Conservation (phyloP, 2,329 filamentous ascomycete genomes). For the Sclerotiophoma versabilis region DNA sequence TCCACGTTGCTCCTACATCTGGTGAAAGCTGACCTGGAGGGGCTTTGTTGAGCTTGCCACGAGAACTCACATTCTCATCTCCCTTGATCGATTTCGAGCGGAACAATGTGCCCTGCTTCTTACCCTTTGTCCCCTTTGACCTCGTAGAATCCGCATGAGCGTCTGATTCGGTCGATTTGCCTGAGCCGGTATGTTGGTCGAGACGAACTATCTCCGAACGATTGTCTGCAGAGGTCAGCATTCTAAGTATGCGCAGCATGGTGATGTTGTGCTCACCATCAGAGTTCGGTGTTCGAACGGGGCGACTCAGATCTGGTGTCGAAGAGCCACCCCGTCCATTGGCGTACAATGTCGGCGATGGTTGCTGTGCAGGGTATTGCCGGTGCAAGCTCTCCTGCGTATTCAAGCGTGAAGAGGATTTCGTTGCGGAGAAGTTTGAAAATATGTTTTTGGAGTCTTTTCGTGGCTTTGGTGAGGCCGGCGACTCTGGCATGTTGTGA, state of each 20-base stretch:
- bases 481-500: conserved; percentile 42
- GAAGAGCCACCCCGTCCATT: conserved; percentile 55
- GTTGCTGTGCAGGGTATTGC: conserved; percentile 45
- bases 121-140: conserved; percentile 35
- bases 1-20: conserved; percentile 39
- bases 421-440: conserved; percentile 56
- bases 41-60: conserved; percentile 44
- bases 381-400: conserved; percentile 46
- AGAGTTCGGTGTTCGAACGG: conserved; percentile 47
- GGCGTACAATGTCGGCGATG: conserved; percentile 45
- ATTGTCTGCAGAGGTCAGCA: conserved; percentile 36
- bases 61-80: conserved; percentile 44
- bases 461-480: conserved; percentile 44
- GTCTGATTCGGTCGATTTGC: conserved; percentile 39
- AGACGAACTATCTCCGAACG: conserved; percentile 41
- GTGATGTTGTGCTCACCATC: conserved; percentile 34
- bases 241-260: no score
- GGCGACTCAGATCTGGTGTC: conserved; percentile 55
- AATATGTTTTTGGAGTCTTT: conserved; percentile 55
- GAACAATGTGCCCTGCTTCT: conserved; percentile 48
- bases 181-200: conserved; percentile 39
- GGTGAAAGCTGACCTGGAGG: conserved; percentile 41
- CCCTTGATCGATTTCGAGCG: conserved; percentile 55
- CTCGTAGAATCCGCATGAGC: conserved; percentile 31
- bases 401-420: conserved; percentile 53